Evolutionary conservation across 108 stramenopile species (phyloP), one percentile per base, ranked within the genome.

Genomic region (Cyclotella atomus): DNA sequence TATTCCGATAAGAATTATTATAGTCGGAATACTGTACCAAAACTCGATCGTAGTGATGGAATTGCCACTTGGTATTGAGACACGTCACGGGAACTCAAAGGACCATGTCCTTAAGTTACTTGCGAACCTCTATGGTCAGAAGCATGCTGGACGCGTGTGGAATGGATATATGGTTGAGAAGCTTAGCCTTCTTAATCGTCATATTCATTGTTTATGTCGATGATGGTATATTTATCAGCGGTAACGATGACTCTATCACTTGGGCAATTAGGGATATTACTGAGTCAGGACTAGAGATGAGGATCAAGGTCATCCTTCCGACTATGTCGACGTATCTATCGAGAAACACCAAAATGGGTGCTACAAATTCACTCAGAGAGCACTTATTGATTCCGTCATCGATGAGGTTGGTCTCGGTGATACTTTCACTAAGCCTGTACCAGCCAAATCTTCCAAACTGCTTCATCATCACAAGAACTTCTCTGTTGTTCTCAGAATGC

Each of bases 171-270:
- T 50, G 49, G 49, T 50, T 50, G 49, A 50, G n/a, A 50, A 50
- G 49, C 49, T 50, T 50, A 4, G 9, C 52, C 10, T 75, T 69
- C 10, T 45, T 73, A 20, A 19, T 69, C 14, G 83, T 85, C 57
- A 81, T 84, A 30, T 88, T 82, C 56, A 20, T 88, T 14, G 84
- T 75, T 59, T 75, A 73, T 52, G 70, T 66, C 23, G 83, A 83
- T 62, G 76, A 82, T 50, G 66, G 68, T 20, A 68, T 80, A 14
- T 52, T 86, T 25, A 43, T 64, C 0, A 70, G 75, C 8, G 59
- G 70, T 19, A 32, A 60, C 49, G 50, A 76, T 34, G 59, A 71
- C 1, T 47, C 72, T 52, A 43, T 85, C 17, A 43, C 63, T 19
- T 3, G 69, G 24, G 27, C 50, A 14, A 34, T 86, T 7, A 61